Evolutionary conservation across 768 basidiomycete species (phyloP).

Genomic region (Cystoderma amianthinum): DNA sequence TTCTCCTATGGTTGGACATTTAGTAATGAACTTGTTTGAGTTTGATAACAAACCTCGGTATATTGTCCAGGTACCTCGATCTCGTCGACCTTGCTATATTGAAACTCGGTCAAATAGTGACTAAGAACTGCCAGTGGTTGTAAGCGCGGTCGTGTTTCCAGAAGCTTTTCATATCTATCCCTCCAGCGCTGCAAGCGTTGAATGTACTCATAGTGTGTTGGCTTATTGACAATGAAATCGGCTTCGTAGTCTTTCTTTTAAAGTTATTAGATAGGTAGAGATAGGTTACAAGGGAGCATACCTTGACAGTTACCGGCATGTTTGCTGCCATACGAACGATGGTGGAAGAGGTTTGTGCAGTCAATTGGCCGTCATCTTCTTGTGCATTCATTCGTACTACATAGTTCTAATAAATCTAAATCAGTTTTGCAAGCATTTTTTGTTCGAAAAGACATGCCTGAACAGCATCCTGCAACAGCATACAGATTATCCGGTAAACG

Average conservation of each 20-base stretch:
- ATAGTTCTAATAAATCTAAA: slow-evolving; percentile 47
- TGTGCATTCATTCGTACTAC: slow-evolving; percentile 55
- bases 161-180: slow-evolving; percentile 76
- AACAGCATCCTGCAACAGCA: slow-evolving; percentile 83
- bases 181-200: slow-evolving; percentile 88
- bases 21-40: too few species aligned
- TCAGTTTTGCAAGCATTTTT: slow-evolving; percentile 1
- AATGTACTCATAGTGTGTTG: slow-evolving; percentile 82
- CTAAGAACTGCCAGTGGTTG: slow-evolving; percentile 84
- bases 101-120: slow-evolving; percentile 95
- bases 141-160: slow-evolving; percentile 77
- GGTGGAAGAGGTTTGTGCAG: slow-evolving; percentile 45
- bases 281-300: slow-evolving; percentile 20
- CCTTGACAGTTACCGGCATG: slow-evolving; percentile 50
- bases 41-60: too few species aligned
- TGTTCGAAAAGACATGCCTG: slow-evolving; percentile 47
- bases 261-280: not conserved
- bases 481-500: slow-evolving; percentile 83
- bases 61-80: slow-evolving; percentile 99
- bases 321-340: slow-evolving; percentile 55
- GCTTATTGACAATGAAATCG: slow-evolving; percentile 79
- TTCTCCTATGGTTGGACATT: slow-evolving; percentile 83
- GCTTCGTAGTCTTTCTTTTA: slow-evolving; percentile 82
- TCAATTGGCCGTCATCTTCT: slow-evolving; percentile 65
- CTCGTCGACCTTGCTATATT: slow-evolving; percentile 95